These are phyloP conservation scores for Metschnikowia drakensbergensis DNA, from an alignment of 805 yeast genomes.

Conservation along the genomic window DNA sequence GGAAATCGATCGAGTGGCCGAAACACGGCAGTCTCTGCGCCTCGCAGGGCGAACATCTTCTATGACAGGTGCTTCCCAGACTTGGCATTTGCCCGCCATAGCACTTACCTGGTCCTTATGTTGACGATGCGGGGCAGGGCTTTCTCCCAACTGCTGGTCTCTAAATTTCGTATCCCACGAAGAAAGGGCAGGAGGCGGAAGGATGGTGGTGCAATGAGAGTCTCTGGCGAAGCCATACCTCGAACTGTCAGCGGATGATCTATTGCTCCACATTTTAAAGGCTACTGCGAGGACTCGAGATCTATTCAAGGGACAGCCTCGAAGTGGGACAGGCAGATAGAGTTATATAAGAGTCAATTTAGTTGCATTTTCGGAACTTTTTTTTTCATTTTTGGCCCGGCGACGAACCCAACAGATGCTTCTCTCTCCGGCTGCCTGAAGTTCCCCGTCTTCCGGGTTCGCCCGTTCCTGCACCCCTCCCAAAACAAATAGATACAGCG, in stretches of 20 bases:
- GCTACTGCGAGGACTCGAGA: background rate
- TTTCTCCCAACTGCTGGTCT: background rate
- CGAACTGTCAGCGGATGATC: background rate
- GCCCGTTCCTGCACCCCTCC: background rate
- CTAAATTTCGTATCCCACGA: background rate
- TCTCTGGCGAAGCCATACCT: background rate
- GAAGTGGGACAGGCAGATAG: constrained; percentile 1
- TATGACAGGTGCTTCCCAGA: constrained; percentile 1
- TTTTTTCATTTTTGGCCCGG: background rate
- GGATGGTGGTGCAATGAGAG: background rate
- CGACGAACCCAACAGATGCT: constrained; percentile 1
- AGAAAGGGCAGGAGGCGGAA: background rate
- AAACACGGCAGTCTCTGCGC: background rate
- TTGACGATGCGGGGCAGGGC: background rate
- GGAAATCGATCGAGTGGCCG: background rate
- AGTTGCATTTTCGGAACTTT: background rate
- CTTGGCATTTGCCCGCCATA: background rate
- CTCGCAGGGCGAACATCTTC: background rate
- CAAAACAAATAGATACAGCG: background rate
- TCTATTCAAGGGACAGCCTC: background rate
- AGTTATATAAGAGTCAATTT: constrained; percentile 1
- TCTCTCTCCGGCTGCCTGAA: background rate
- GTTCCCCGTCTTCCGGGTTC: background rate
- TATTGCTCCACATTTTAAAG: background rate
- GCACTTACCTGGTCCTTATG: background rate